These are phyloP conservation scores for Exophiala spinifera DNA, from an alignment of 2,329 filamentous ascomycete species.

Conservation along the genomic window DNA sequence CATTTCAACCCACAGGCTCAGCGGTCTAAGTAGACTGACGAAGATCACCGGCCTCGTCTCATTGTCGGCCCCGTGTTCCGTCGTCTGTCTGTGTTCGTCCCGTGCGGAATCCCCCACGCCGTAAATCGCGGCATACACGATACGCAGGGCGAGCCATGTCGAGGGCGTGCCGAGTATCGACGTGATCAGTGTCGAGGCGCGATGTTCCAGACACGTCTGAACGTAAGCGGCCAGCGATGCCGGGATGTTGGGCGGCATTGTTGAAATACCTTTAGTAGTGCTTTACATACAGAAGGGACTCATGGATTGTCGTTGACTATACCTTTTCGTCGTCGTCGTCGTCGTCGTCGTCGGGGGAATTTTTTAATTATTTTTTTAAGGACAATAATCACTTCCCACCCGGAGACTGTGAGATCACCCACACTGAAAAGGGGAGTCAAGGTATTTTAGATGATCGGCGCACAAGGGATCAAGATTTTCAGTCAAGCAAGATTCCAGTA, in stretches of 20 bases:
- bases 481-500: too few species aligned
- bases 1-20: constrained; percentile 72
- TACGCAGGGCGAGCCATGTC: constrained; percentile 57
- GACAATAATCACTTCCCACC: neutral
- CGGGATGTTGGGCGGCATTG: constrained; percentile 41
- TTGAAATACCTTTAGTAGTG: too few species aligned
- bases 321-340: too few species aligned
- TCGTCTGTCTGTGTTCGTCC: neutral
- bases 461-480: too few species aligned
- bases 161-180: constrained; percentile 48
- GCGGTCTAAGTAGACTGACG: constrained; percentile 78
- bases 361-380: too few species aligned
- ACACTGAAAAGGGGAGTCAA: too few species aligned
- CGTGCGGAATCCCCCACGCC: constrained; percentile 16
- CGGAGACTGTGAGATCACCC: too few species aligned
- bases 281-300: too few species aligned
- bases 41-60: constrained; percentile 58
- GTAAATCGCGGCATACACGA: constrained; percentile 43
- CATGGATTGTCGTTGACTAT: neutral
- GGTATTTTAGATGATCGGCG: too few species aligned
- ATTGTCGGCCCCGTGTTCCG: neutral
- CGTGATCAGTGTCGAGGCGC: constrained; percentile 43
- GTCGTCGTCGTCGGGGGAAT: too few species aligned
- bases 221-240: constrained; percentile 39
- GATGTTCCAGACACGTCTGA: constrained; percentile 34